Conservation (phyloP, 2,329 filamentous ascomycete genomes). For the Cadophora gregata region DNA sequence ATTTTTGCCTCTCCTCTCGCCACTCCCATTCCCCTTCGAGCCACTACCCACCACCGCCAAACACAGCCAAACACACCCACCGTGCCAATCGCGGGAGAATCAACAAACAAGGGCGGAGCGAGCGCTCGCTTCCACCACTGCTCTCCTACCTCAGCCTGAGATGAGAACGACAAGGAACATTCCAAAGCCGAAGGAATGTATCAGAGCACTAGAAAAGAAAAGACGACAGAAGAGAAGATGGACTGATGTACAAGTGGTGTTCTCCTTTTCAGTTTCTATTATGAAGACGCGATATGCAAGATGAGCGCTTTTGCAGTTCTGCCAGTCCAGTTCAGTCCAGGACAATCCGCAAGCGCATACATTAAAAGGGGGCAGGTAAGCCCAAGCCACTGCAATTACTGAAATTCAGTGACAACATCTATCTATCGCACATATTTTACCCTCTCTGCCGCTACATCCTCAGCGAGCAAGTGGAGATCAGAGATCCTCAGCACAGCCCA, state of each 20-base stretch:
- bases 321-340: neutral
- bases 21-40: neutral
- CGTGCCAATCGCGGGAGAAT: no score
- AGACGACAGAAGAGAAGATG: neutral
- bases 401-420: neutral
- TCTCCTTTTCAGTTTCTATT: neutral
- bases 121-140: no score
- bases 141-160: no score
- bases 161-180: neutral
- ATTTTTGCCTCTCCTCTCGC: neutral
- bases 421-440: neutral
- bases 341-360: neutral
- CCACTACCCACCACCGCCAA: neutral
- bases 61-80: no score
- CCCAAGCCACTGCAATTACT: neutral
- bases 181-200: neutral
- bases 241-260: slow-evolving; percentile 1
- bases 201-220: neutral
- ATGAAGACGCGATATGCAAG: neutral
- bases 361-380: neutral
- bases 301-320: neutral
- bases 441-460: no score
- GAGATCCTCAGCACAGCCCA: neutral
- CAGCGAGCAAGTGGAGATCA: no score
- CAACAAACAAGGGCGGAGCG: no score